These are phyloP conservation scores for Colletotrichum musicola DNA, from an alignment of 2,329 filamentous ascomycete species.

Conservation along the genomic window DNA sequence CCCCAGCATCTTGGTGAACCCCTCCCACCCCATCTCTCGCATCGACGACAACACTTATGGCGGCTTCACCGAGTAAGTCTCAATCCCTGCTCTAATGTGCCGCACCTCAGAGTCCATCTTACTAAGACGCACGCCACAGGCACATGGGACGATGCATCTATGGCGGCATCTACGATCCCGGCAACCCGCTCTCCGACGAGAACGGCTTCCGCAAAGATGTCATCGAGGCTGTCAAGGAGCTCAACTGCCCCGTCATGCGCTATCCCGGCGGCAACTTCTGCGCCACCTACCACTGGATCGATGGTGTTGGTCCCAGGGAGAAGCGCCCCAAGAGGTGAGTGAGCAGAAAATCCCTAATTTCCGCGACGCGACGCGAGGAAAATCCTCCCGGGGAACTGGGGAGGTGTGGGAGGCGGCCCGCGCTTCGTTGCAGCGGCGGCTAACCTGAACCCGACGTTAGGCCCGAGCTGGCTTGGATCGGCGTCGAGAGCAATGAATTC, in stretches of 20 bases:
- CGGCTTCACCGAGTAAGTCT: slow-evolving; percentile 82
- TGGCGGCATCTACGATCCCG: slow-evolving; percentile 85
- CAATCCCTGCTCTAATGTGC: not conserved
- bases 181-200: slow-evolving; percentile 77
- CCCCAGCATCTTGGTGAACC: slow-evolving; percentile 75
- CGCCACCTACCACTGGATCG: slow-evolving; percentile 88
- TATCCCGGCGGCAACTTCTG: slow-evolving; percentile 89
- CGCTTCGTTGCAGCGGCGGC: slow-evolving; percentile 9
- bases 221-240: slow-evolving; percentile 77
- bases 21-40: slow-evolving; percentile 74
- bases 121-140: slow-evolving; percentile 54
- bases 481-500: slow-evolving; percentile 81
- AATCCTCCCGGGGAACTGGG: slow-evolving; percentile 7
- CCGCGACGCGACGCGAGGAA: not conserved
- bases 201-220: slow-evolving; percentile 86
- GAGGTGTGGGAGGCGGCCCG: not conserved
- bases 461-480: slow-evolving; percentile 84
- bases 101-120: not conserved
- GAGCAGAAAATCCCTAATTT: not conserved
- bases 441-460: slow-evolving; percentile 49
- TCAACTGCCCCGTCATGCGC: slow-evolving; percentile 81
- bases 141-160: slow-evolving; percentile 94
- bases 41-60: slow-evolving; percentile 87
- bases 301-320: slow-evolving; percentile 81
- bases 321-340: slow-evolving; percentile 67